Evolutionary conservation across 2,329 filamentous ascomycete genomes (phyloP).

Genomic region (Pseudogymnoascus sp.): DNA sequence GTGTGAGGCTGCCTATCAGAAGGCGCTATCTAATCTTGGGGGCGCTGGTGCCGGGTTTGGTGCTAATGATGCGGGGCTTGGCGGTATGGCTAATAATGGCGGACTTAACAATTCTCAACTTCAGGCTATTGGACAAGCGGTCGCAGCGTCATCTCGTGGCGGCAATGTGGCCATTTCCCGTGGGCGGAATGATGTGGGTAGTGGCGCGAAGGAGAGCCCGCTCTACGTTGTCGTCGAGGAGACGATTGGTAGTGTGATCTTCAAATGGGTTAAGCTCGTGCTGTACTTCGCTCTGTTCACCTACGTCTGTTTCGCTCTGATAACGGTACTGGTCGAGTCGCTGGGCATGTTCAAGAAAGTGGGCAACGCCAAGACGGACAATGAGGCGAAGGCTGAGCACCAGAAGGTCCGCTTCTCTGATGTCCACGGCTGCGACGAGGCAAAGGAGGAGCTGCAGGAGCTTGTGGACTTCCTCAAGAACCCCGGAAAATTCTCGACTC

Average conservation of each 20-base stretch:
- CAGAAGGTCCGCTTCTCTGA: slow-evolving; percentile 88
- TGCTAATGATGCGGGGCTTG: slow-evolving; percentile 14
- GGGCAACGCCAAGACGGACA: slow-evolving; percentile 53
- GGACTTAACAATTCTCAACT: slow-evolving; percentile 53
- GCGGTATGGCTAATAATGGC: slow-evolving; percentile 24
- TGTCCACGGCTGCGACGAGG: slow-evolving; percentile 95
- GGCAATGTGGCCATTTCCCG: slow-evolving; percentile 49
- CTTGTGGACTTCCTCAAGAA: slow-evolving; percentile 93
- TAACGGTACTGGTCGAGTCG: slow-evolving; percentile 76
- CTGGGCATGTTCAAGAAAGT: slow-evolving; percentile 74
- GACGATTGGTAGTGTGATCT: slow-evolving; percentile 66
- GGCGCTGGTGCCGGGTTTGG: slow-evolving; percentile 28
- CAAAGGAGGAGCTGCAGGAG: slow-evolving; percentile 95
- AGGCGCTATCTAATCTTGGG: slow-evolving; percentile 59
- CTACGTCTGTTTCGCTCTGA: slow-evolving; percentile 69
- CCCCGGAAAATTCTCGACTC: slow-evolving; percentile 83
- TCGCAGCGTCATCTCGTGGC: slow-evolving; percentile 62
- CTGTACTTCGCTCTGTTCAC: slow-evolving; percentile 67
- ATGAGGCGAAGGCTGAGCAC: slow-evolving; percentile 84
- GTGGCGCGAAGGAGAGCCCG: slow-evolving; percentile 72
- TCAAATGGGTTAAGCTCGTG: slow-evolving; percentile 87
- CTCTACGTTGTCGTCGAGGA: slow-evolving; percentile 95
- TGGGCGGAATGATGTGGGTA: slow-evolving; percentile 41
- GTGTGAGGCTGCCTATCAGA: slow-evolving; percentile 70
- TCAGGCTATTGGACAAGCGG: slow-evolving; percentile 73